Evolutionary conservation across 1,139 yeast genomes (phyloP), one percentile per base, ranked within the genome.

Genomic region (Suhomyces yuchorum): DNA sequence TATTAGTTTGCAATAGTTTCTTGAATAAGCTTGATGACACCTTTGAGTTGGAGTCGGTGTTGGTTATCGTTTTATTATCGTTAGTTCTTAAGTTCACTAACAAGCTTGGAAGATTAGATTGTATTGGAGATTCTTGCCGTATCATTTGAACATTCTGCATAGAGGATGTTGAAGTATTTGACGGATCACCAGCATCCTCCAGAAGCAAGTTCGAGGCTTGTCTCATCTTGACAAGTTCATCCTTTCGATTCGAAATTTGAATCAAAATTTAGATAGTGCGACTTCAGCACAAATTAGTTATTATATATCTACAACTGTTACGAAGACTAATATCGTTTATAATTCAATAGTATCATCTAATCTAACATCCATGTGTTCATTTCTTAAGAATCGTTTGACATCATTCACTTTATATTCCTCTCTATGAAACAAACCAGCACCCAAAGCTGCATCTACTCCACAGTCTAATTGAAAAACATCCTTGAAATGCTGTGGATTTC

Each of bases 401-500:
- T 91, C 85, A 47, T 80, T 78, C 12, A 93, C 98, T 14, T 89
- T 84, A 66, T 85, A 93, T 60, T 92, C 98, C 23, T 87, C 93
- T 62, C 98, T 78, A 73, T 93, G 99, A 74, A 93, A 93, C 83
- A 93, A 85, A 40, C 99, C 99, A 3, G 99, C 99, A 26, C 99
- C 99, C 46, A 93, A 76, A 11, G 99, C 98, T 42, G 99, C 99
- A 69, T 93, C 99, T 2, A 93, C 86, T 3, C 81, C 78, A 24
- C 97, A 90, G 40, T 84, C 77, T 64, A 73, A 57, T 44, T 75
- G 76, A 62, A 93, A 93, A 1, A 90, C 99, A 56, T 92, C 90
- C 54, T 81, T 82, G 65, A 93, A 93, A 69, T 93, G 98, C 49
- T 75, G 79, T 2, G 99, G 99, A 35, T 74, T 82, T 40, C 99